Conservation (phyloP, 805 yeast species). For the Diddensiella santjacobensis region DNA sequence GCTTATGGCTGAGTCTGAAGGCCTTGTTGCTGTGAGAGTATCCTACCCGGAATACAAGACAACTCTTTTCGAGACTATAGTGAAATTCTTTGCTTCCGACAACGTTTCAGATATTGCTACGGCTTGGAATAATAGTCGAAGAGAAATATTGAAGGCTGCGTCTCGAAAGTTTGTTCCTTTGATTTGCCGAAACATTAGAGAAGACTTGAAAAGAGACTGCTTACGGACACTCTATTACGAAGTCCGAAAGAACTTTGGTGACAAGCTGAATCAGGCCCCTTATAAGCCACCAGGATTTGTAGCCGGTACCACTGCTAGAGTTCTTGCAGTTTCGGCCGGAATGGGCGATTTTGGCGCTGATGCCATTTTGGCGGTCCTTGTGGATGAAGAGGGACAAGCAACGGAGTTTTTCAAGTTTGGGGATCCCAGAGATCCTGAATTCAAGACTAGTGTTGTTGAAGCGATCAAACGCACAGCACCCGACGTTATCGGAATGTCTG, state of each 20-base stretch:
- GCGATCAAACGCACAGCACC: constrained; percentile 67
- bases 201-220: constrained; percentile 72
- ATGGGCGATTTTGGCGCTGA: constrained; percentile 76
- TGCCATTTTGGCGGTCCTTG: constrained; percentile 76
- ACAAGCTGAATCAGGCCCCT: constrained; percentile 89
- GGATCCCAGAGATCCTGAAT: constrained; percentile 61
- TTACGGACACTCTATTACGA: constrained; percentile 64
- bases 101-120: constrained; percentile 64
- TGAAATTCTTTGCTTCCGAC: constrained; percentile 36
- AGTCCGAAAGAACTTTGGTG: constrained; percentile 64
- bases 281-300: constrained; percentile 74
- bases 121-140: constrained; percentile 79
- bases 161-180: constrained; percentile 63
- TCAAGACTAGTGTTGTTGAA: constrained; percentile 58
- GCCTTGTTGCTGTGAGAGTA: constrained; percentile 64
- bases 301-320: constrained; percentile 80
- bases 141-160: constrained; percentile 60
- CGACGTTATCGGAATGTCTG: constrained; percentile 87
- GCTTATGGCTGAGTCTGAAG: constrained; percentile 84
- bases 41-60: constrained; percentile 45
- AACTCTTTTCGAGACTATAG: constrained; percentile 38
- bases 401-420: constrained; percentile 75
- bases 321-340: constrained; percentile 79
- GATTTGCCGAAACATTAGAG: constrained; percentile 74
- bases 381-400: constrained; percentile 78